Evolutionary conservation across 1,284 basidiomycete genomes (phyloP), one percentile per base, ranked within the genome.

Genomic region (Apiotrichum porosum): DNA sequence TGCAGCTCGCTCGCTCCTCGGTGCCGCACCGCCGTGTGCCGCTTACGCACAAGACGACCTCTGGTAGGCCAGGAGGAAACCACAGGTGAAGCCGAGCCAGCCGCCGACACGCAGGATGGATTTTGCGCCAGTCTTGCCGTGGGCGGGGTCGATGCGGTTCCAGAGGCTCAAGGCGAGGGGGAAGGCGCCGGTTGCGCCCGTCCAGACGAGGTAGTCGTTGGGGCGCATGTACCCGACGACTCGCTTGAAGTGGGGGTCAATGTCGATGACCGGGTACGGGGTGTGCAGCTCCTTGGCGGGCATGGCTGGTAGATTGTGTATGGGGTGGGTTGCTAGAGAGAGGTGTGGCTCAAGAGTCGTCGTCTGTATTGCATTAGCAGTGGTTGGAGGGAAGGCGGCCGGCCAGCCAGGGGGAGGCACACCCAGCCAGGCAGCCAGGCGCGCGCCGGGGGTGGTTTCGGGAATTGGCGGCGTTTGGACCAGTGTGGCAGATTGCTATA

Each of bases 21-120:
- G 17, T 21, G n/a, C n/a, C n/a, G n/a, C n/a, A n/a, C n/a, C n/a
- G n/a, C n/a, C n/a, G n/a, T n/a, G n/a, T n/a, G n/a, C n/a, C n/a
- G n/a, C n/a, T n/a, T 10, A 78, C 87, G 71, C 67, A 91, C 89
- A 78, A 61, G 84, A 85, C 33, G 87, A 90, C 47, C 84, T 80
- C 74, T 95, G 91, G 77, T 97, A 97, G 17, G 94, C 91, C 48
- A 94, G 74, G 62, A 97, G 71, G 80, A 97, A 98, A 9, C 94
- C 94, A 32, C 88, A 93, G 44, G 82, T 63, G 62, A 79, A 88
- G 78, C 69, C 94, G 79, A 74, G 85, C 73, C 66, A 85, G 43
- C 61, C 78, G 65, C 60, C 79, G 61, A 69, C 76, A 59, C 66
- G 77, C 65, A 69, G 75, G 42, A 63, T 76, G 52, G 47, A 72